phyloP scores from a whole-genome alignment of 2,329 filamentous ascomycete genomes.

The Arthrobotrys sinensis region DNA sequence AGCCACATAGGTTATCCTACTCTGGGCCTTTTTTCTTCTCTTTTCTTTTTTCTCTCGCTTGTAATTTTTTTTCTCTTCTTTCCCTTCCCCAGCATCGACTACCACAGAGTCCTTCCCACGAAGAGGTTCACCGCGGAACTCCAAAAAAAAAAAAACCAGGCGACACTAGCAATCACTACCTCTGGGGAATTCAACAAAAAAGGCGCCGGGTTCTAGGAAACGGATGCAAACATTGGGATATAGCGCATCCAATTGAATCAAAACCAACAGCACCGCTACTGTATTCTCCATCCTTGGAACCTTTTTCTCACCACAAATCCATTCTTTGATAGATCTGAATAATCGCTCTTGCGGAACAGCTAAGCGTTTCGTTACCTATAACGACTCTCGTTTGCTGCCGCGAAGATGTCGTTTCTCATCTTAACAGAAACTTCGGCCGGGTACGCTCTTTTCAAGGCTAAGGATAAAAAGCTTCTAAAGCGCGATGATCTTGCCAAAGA shows the following conservation, averaged over 20 bases:
- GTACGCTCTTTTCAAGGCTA: slow-evolving; percentile 97
- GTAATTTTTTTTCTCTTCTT: slow-evolving; percentile 38
- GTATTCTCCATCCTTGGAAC: neutral
- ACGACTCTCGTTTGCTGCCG: slow-evolving; percentile 65
- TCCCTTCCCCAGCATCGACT: slow-evolving; percentile 8
- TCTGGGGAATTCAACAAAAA: neutral
- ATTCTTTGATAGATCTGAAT: slow-evolving; percentile 2
- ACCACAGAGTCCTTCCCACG: slow-evolving; percentile 12
- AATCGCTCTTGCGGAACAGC: neutral
- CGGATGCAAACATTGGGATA: neutral
- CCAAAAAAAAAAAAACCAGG: slow-evolving; percentile 5
- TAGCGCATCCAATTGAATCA: slow-evolving; percentile 4
- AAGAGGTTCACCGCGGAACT: neutral
- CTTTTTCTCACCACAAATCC: neutral
- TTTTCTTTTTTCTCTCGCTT: slow-evolving; percentile 15
- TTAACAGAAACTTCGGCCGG: slow-evolving; percentile 95
- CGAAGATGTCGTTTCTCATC: slow-evolving; percentile 86
- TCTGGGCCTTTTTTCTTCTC: neutral
- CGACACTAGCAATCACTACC: neutral
- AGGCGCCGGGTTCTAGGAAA: too few species aligned
- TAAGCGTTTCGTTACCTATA: neutral
- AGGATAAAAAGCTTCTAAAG: slow-evolving; percentile 98
- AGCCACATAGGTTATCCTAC: slow-evolving; percentile 5
- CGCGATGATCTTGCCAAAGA: slow-evolving; percentile 83
- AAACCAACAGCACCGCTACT: neutral